Percentiles rank a stretch among this genome's conserved stretches.
These are phyloP conservation scores for Mortierella sp. DNA, from an alignment of 371 early-diverging fungal genomes.

Conservation along the genomic window DNA sequence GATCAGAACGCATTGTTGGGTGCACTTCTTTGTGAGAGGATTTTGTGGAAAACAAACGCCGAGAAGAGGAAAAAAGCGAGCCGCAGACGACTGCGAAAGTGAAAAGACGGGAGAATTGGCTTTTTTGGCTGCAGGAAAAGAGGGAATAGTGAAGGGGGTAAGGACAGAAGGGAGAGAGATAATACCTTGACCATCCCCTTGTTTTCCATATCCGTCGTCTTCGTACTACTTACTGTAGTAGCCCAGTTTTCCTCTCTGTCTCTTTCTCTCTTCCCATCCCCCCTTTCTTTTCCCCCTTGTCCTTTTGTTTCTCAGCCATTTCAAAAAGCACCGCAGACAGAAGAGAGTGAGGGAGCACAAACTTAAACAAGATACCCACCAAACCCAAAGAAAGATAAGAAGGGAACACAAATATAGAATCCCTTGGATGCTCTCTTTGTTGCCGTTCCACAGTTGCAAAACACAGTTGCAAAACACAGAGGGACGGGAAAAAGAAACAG, in stretches of 20 bases:
- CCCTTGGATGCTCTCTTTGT: not conserved
- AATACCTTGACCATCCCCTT: slow-evolving; percentile 8
- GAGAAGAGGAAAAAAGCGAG: not conserved
- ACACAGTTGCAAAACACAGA: too few relatives aligned
- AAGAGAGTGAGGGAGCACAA: not conserved
- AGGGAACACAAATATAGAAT: slow-evolving; percentile 1
- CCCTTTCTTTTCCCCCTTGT: not conserved
- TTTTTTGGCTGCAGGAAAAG: not conserved
- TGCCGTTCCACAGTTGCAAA: not conserved
- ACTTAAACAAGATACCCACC: not conserved
- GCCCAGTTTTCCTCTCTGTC: not conserved
- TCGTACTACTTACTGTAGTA: not conserved
- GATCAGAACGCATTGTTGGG: not conserved
- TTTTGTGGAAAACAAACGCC: not conserved
- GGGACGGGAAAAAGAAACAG: not conserved
- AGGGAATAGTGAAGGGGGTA: not conserved
- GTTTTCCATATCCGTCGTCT: slow-evolving; percentile 2
- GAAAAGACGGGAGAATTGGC: not conserved
- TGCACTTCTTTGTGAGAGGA: too few relatives aligned
- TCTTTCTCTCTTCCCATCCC: not conserved
- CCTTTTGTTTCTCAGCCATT: not conserved
- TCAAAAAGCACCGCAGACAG: not conserved
- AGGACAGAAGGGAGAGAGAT: not conserved
- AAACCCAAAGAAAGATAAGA: slow-evolving; percentile 5
- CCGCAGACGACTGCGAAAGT: not conserved